Evolutionary conservation across 1,139 yeast species (phyloP).

Genomic region (Tardiomyces digboiensis): DNA sequence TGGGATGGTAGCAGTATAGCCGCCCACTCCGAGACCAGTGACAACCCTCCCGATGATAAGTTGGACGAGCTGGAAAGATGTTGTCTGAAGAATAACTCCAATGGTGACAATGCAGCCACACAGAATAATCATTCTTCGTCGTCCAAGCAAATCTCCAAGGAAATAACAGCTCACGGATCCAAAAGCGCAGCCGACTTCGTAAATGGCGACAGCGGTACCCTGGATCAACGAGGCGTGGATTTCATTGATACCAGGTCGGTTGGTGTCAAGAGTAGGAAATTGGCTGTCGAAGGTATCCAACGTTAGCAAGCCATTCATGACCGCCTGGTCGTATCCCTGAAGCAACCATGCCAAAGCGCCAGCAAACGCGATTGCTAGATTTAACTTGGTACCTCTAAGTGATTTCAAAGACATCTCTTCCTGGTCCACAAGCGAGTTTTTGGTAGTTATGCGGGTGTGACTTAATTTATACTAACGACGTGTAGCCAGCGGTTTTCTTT

Average conservation of each 20-base stretch:
- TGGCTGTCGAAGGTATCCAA: conserved; percentile 30
- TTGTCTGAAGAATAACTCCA: conserved; percentile 59
- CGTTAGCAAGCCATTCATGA: conserved; percentile 38
- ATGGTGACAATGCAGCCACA: conserved; percentile 53
- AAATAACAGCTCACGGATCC: conserved; percentile 57
- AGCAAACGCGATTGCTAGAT: neutral
- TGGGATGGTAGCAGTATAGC: conserved; percentile 73
- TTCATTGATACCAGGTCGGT: conserved; percentile 7
- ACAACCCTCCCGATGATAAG: conserved; percentile 65
- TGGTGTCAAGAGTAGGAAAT: conserved; percentile 31
- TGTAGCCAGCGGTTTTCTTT: too few relatives aligned
- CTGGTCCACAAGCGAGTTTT: too few relatives aligned
- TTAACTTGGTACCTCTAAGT: neutral
- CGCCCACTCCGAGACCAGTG: conserved; percentile 71
- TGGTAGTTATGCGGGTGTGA: too few relatives aligned
- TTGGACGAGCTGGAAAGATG: conserved; percentile 55
- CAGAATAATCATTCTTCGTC: conserved; percentile 41
- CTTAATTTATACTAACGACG: too few relatives aligned
- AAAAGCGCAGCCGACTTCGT: conserved; percentile 62
- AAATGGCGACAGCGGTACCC: conserved; percentile 34
- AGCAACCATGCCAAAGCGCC: conserved; percentile 8
- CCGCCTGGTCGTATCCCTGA: conserved; percentile 42
- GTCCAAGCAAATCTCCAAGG: conserved; percentile 47
- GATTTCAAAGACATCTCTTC: too few relatives aligned
- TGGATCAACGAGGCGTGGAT: conserved; percentile 13